phyloP scores from a whole-genome alignment of 495 filamentous ascomycete species.

The Diplogelasinospora grovesii region DNA sequence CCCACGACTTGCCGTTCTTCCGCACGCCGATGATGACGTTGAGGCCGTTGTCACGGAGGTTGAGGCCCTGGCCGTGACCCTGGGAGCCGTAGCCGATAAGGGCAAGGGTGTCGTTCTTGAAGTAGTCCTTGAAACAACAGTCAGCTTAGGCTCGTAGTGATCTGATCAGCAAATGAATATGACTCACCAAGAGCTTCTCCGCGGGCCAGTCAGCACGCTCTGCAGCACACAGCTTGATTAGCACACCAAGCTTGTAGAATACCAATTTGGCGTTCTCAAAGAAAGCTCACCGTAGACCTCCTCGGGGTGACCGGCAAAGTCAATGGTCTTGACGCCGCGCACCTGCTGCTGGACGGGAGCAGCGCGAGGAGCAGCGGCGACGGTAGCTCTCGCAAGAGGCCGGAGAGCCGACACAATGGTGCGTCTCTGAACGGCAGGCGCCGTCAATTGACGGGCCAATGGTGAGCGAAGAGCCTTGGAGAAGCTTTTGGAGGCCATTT shows the following conservation, averaged over 20 bases:
- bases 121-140: constrained; percentile 70
- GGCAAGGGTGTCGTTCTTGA: constrained; percentile 98
- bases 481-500: constrained; percentile 83
- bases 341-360: constrained; percentile 55
- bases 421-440: constrained; percentile 59
- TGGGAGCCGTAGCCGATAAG: constrained; percentile 99
- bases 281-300: constrained; percentile 70
- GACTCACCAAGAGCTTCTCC: constrained; percentile 86
- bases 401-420: constrained; percentile 63
- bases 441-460: constrained; percentile 65
- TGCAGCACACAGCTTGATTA: constrained; percentile 28
- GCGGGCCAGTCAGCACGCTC: constrained; percentile 97
- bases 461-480: constrained; percentile 72
- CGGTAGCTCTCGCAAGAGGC: constrained; percentile 47
- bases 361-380: constrained; percentile 45
- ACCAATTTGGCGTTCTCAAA: not conserved
- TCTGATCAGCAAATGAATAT: constrained; percentile 7
- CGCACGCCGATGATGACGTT: constrained; percentile 98
- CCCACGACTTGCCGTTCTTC: constrained; percentile 96
- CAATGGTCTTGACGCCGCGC: constrained; percentile 77
- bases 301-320: constrained; percentile 92
- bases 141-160: not conserved
- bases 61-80: constrained; percentile 95
- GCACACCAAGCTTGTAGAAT: no score
- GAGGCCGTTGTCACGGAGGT: constrained; percentile 97